Evolutionary conservation across 2,329 filamentous ascomycete genomes (phyloP).

Genomic region (Ceratocystis alfenasii): DNA sequence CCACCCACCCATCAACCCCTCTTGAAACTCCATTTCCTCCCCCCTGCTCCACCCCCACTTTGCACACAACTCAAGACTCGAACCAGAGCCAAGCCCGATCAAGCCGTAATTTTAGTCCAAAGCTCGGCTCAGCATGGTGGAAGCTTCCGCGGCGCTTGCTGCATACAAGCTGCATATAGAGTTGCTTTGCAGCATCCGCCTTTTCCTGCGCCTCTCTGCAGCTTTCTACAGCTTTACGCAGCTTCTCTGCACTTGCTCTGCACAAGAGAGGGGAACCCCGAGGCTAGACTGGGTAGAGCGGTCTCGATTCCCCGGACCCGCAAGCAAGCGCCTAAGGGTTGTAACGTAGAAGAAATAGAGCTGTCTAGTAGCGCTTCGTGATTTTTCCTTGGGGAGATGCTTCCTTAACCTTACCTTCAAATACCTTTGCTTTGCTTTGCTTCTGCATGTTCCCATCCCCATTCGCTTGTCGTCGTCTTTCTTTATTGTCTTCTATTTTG

Average conservation of each 20-base stretch:
- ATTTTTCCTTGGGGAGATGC: no score
- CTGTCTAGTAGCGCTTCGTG: no score
- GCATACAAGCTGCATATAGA: background rate
- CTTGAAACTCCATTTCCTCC: background rate
- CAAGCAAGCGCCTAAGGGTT: background rate
- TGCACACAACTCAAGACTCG: background rate
- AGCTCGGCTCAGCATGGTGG: constrained; percentile 7
- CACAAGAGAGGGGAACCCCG: constrained; percentile 7
- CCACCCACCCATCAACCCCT: background rate
- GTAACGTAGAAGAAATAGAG: no score
- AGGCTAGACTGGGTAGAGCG: background rate
- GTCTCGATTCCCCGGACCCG: background rate
- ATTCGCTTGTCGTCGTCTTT: no score
- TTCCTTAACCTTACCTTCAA: no score
- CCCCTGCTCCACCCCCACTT: background rate
- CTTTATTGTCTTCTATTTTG: no score
- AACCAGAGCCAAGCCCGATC: background rate
- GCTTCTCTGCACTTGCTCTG: background rate
- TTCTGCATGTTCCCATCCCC: no score
- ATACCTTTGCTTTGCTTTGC: no score
- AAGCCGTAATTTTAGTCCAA: constrained; percentile 3
- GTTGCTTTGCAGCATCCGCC: background rate
- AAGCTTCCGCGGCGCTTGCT: constrained; percentile 6
- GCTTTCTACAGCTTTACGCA: no score
- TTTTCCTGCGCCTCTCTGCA: no score